Evolutionary conservation across 805 yeast genomes (phyloP), one percentile per base, ranked within the genome.

Genomic region (Schwanniomyces vanrijiae): DNA sequence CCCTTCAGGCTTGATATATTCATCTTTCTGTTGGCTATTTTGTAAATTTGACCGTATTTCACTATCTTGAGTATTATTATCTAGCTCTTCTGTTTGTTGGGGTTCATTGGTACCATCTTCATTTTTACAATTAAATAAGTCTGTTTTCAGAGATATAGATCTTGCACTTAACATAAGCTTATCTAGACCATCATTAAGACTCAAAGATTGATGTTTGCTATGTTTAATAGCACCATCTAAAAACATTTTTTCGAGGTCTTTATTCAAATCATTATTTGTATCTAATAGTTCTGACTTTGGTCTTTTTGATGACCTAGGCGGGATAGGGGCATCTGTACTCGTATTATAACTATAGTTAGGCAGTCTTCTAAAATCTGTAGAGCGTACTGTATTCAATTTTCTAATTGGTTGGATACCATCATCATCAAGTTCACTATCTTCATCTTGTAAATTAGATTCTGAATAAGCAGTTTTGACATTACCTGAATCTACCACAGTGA

Each of bases 301-400:
- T 47, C 77, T 55, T 40, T 68, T 57, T 5, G 59, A 59, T 31
- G 74, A 70, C 44, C 77, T 60, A 1, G 74, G 66, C 2, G 77
- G 77, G 2, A 73, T 58, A 3, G 72, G 56, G 5, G 58, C 58
- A 37, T 69, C 75, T 29, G 71, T 58, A 19, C 53, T 61, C 9
- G 77, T 73, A 43, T 58, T 60, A 49, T 65, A 65, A 11, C 66
- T 55, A 18, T 54, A 42, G 43, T 61, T 66, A 1, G 77, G 77
- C 20, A 37, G 42, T 20, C 50, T 31, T 10, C 34, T 42, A 9
- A 38, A 25, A 5, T 22, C 35, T 13, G 42, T 10, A 22, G 20
- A 11, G 7, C 44, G 34, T 14, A 47, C 37, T 8, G 50, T 48
- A 4, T 43, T 33, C 21, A 56, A 42, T 37, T 53, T 55, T 1